Conservation (phyloP, 2,329 filamentous ascomycete genomes). For the Pezicula rhizophila region DNA sequence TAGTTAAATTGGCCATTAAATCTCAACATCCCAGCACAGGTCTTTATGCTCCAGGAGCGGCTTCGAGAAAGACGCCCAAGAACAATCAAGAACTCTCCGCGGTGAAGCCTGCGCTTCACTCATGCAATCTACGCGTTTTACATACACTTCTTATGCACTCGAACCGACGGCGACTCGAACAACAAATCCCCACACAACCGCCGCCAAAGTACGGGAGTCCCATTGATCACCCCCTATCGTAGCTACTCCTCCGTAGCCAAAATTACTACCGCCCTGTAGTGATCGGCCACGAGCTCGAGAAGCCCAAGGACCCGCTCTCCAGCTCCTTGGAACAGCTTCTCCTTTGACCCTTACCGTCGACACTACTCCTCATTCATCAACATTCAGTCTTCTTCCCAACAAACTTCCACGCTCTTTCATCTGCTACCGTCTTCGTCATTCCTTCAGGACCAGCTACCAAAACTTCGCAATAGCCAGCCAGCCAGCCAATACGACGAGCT, state of each 20-base stretch:
- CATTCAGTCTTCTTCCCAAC: constrained; percentile 13
- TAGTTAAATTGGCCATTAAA: constrained; percentile 1
- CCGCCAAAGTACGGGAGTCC: constrained; percentile 5
- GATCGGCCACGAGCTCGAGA: constrained; percentile 21
- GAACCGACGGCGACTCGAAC: constrained; percentile 8
- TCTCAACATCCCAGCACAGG: not conserved
- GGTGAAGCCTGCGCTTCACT: constrained; percentile 16
- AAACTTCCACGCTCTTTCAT: constrained; percentile 9
- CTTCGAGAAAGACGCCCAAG: constrained; percentile 3
- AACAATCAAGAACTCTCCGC: constrained; percentile 9
- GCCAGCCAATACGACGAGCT: constrained; percentile 2
- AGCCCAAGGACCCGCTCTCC: constrained; percentile 21
- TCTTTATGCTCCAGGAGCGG: constrained; percentile 13
- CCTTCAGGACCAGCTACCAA: constrained; percentile 4
- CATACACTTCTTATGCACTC: constrained; percentile 13
- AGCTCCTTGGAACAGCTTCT: constrained; percentile 21
- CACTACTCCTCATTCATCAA: constrained; percentile 10
- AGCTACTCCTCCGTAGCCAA: constrained; percentile 10
- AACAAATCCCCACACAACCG: constrained; percentile 7
- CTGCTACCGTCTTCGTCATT: constrained; percentile 6
- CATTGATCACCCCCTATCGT: constrained; percentile 11
- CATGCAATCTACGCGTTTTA: constrained; percentile 18
- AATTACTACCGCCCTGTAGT: constrained; percentile 14
- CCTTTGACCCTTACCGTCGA: constrained; percentile 1
- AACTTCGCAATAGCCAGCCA: constrained; percentile 10